These are phyloP conservation scores for Suillus hirtellus DNA, from an alignment of 768 basidiomycete species.

Conservation along the genomic window DNA sequence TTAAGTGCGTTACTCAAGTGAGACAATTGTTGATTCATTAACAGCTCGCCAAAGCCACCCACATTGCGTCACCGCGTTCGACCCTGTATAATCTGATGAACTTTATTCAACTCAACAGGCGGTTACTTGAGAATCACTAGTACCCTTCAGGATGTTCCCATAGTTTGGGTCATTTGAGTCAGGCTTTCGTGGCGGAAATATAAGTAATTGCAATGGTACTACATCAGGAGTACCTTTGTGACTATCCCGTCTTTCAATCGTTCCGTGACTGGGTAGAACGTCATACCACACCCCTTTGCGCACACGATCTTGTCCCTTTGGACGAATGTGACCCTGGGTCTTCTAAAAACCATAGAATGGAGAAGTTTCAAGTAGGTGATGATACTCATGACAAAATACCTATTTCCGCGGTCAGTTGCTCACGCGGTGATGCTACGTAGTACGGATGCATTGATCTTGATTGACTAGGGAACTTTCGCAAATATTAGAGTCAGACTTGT, in stretches of 20 bases:
- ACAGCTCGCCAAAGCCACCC: not conserved
- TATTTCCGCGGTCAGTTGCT: slow-evolving; percentile 12
- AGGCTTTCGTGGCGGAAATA: not conserved
- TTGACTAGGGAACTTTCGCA: not conserved
- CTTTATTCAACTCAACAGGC: not conserved
- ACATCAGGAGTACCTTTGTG: not conserved
- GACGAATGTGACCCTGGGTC: not conserved
- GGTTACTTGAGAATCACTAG: not conserved
- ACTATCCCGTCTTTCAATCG: not conserved
- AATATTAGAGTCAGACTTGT: not conserved
- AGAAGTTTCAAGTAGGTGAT: not conserved
- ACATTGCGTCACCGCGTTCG: not conserved
- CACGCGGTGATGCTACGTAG: not conserved
- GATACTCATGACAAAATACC: slow-evolving; percentile 2
- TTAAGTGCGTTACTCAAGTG: not conserved
- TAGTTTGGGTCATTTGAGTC: not conserved
- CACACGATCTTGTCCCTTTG: not conserved
- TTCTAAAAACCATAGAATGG: not conserved
- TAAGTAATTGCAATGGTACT: not conserved
- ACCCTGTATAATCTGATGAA: not conserved
- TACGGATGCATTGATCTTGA: not conserved
- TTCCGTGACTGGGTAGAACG: not conserved
- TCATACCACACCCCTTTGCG: not conserved
- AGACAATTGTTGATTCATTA: not conserved
- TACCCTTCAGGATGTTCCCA: not conserved